Evolutionary conservation across 169 alveolate species (phyloP).

Genomic region (Plasmodium knowlesi): DNA sequence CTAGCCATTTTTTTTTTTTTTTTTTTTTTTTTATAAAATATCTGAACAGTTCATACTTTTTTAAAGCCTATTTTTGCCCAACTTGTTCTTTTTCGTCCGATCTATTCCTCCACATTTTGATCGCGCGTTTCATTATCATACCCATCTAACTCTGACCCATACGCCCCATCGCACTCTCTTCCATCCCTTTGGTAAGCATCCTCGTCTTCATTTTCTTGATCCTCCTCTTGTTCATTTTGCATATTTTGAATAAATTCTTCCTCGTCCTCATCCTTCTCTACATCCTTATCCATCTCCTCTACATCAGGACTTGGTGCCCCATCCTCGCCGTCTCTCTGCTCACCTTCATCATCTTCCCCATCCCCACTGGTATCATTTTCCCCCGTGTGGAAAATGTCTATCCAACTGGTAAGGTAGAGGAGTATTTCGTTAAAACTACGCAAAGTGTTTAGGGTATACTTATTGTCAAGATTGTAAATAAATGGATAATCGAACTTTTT

Average conservation of each 20-base stretch:
- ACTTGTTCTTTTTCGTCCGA: not conserved
- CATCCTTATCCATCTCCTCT: not conserved
- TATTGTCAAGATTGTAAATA: conserved; percentile 54
- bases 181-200: not conserved
- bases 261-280: conserved; percentile 9
- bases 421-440: conserved; percentile 43
- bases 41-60: conserved; percentile 9
- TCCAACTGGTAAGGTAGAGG: conserved; percentile 51
- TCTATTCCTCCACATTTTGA: not conserved
- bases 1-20: conserved; percentile 13
- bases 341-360: not conserved
- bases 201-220: conserved; percentile 11
- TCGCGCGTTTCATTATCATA: not conserved
- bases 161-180: conserved; percentile 7
- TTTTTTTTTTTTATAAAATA: not conserved
- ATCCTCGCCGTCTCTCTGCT: conserved; percentile 1
- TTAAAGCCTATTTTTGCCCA: not conserved
- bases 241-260: not conserved
- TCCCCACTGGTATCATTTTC: conserved; percentile 5
- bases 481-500: conserved; percentile 53
- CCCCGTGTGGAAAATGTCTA: conserved; percentile 60
- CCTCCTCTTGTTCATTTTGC: not conserved
- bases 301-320: not conserved
- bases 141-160: not conserved
- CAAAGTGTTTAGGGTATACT: conserved; percentile 28